Percentiles rank a stretch among this genome's conserved stretches.
phyloP scores from a whole-genome alignment of 2,329 filamentous ascomycete species.

The Calonectria naviculata region DNA sequence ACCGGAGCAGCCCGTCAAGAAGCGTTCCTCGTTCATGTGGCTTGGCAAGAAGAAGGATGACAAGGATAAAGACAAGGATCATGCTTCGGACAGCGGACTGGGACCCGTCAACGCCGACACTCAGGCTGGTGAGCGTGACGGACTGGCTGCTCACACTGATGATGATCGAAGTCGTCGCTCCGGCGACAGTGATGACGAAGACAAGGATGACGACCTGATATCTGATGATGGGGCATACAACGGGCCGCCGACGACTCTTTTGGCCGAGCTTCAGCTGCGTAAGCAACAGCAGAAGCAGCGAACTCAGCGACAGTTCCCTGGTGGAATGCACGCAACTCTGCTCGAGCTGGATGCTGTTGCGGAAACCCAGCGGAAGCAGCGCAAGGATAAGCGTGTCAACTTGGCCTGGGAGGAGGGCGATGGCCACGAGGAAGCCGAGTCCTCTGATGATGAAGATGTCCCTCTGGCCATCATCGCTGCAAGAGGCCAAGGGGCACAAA shows the following conservation, averaged over 20 bases:
- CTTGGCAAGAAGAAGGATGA: slow-evolving; percentile 54
- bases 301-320: slow-evolving; percentile 72
- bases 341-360: slow-evolving; percentile 91
- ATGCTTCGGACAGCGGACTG: slow-evolving; percentile 30
- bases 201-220: slow-evolving; percentile 56
- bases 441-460: slow-evolving; percentile 82
- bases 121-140: slow-evolving; percentile 31
- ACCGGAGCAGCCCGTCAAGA: slow-evolving; percentile 51
- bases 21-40: slow-evolving; percentile 61
- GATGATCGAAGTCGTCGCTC: slow-evolving; percentile 42
- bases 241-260: slow-evolving; percentile 86
- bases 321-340: slow-evolving; percentile 90
- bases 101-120: slow-evolving; percentile 43
- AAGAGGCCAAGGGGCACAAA: slow-evolving; percentile 64
- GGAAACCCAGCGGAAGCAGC: slow-evolving; percentile 81
- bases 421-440: slow-evolving; percentile 55
- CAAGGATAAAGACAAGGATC: slow-evolving; percentile 40
- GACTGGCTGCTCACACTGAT: slow-evolving; percentile 34
- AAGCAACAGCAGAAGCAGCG: slow-evolving; percentile 89
- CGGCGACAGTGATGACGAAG: slow-evolving; percentile 42
- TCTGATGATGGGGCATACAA: slow-evolving; percentile 65
- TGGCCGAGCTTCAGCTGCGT: slow-evolving; percentile 91
- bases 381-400: slow-evolving; percentile 81
- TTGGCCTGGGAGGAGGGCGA: slow-evolving; percentile 88
- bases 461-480: slow-evolving; percentile 84